Base-by-base conservation (phyloP, 2,329 filamentous ascomycete species). In the Dactylellina haptotyla region DNA sequence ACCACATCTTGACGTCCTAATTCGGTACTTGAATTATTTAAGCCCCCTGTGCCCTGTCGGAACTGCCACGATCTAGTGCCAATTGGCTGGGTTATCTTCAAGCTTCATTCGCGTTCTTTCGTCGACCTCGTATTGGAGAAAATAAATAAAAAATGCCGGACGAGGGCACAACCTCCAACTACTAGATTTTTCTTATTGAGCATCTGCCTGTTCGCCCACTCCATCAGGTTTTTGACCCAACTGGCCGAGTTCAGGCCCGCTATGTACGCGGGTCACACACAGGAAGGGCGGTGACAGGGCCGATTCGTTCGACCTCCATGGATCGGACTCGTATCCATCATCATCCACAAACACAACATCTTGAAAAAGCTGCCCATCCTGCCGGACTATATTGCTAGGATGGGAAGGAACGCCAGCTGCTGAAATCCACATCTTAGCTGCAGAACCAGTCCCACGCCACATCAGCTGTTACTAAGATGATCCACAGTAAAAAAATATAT, bases 41-140 rank as follows among this genome's bases (percentile, higher is more conserved):
- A 50, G 16, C 50, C 50, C 28, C 37, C 14, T 28, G 14, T 20
- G 39, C 39, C 14, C 28, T 18, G 48, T 56, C 28, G 30, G 34
- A 64, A 56, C 25, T 39, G 37, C 59, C 59, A 62, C 48, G 48
- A 56, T 57, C 12, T 2, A 18, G 5, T 2, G 32, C 6, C 43
- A 26, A 57, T 57, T 57, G 53, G 53, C 37, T 46, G 43, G n/a
- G 8, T 43, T 10, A 30, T 45, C 26, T 12, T 30, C 16, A 16
- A 8, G 18, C 46, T 30, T 32, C 8, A 32, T 20, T 5, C 45
- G 18, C n/a, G 23, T 48, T 45, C 26, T 53, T 39, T 63, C 43
- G 62, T 51, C 56, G 43, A 39, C 26, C 62, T 41, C 43, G 50
- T 57, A 56, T 65, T n/a, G n/a, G n/a, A n/a, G n/a, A n/a, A n/a